A percentile compares a stretch with the other conserved stretches of the same genome.
Evolutionary conservation across 2,329 filamentous ascomycete species (phyloP).

Genomic region (Conoideocrella luteorostrata): DNA sequence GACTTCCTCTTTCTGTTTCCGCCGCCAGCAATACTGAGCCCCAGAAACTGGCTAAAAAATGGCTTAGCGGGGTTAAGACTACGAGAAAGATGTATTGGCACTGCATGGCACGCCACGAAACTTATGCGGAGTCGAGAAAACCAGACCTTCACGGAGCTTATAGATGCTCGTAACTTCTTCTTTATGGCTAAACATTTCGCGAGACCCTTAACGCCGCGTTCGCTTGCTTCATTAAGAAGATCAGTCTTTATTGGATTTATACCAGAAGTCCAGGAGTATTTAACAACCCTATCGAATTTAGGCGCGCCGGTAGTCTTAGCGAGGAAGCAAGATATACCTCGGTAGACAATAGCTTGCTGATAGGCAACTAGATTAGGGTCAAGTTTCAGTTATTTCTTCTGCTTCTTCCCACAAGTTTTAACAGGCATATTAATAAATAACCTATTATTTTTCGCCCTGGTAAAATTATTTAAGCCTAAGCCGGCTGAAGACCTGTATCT

Average conservation of each 20-base stretch:
- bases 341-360: slow-evolving; percentile 1
- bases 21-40: not conserved
- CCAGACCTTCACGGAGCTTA: not conserved
- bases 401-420: not conserved
- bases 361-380: not conserved
- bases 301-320: not conserved
- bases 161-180: not conserved
- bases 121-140: not conserved
- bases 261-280: not conserved
- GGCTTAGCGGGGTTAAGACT: not conserved
- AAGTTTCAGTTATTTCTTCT: not conserved
- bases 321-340: not conserved
- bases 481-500: slow-evolving; percentile 6
- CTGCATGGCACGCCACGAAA: slow-evolving; percentile 1
- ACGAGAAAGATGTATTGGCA: not conserved
- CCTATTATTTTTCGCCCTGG: not conserved
- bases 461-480: slow-evolving; percentile 9
- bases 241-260: not conserved
- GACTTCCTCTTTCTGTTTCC: slow-evolving; percentile 2
- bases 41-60: not conserved
- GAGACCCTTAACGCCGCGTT: not conserved
- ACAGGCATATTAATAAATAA: not conserved
- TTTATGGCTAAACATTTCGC: not conserved
- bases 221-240: not conserved
- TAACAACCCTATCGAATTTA: not conserved